Conservation (phyloP, 495 filamentous ascomycete genomes). For the Podospora bellae-mahoneyi region DNA sequence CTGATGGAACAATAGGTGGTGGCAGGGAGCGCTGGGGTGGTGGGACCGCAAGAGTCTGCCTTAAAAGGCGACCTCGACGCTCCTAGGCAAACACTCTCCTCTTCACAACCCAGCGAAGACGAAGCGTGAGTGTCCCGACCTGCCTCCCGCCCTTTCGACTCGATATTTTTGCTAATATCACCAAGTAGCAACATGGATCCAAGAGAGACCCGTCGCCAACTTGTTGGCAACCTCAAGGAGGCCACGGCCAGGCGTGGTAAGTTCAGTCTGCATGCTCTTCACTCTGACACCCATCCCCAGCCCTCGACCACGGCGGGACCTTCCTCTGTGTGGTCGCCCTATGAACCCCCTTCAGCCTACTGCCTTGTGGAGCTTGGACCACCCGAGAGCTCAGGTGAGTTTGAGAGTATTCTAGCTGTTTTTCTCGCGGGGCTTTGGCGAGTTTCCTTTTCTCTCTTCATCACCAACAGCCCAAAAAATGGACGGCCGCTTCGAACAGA, state of each 20-base stretch:
- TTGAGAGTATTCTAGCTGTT: background rate
- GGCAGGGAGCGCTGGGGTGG: background rate
- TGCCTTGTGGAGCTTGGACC: background rate
- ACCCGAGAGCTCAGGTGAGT: background rate
- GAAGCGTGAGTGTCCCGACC: background rate
- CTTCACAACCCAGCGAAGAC: background rate
- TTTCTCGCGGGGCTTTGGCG: background rate
- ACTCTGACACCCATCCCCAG: background rate
- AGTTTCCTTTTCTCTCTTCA: background rate
- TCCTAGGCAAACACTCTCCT: background rate
- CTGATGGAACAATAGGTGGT: background rate
- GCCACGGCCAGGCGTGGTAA: background rate
- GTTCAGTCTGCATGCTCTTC: background rate
- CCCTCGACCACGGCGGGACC: background rate
- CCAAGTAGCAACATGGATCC: background rate
- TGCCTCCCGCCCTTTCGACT: background rate
- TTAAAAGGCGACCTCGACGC: background rate
- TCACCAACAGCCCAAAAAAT: background rate
- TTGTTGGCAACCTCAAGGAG: background rate
- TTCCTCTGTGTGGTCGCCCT: background rate
- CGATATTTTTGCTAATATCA: background rate
- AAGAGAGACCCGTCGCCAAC: background rate
- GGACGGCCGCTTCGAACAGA: background rate
- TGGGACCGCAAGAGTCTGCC: background rate
- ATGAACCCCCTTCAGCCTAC: background rate